Base-by-base conservation (phyloP, 352 stramenopile species). In the Globisporangium orthogonon region DNA sequence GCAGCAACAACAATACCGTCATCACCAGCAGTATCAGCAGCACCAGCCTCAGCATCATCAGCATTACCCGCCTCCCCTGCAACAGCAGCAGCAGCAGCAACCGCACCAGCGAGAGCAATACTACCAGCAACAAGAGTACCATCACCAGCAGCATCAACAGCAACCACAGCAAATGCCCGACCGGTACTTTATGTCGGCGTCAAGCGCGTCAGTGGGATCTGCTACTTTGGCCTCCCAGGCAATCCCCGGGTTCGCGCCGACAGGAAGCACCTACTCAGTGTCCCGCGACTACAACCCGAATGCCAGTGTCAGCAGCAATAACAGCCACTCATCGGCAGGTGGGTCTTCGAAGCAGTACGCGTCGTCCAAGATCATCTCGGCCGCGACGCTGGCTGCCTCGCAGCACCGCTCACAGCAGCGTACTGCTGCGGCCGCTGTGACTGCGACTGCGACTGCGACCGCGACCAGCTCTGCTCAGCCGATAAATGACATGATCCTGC, bases 401-500 rank as follows among this genome's bases (percentile, higher is more conserved):
- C 35, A 46, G 9, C 45, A 62, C 45, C 30, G 41, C 41, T 47
- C 41, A 14, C 41, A 54, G 35, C 33, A 45, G 49, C 49, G 18
- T 14, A 14, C 41, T 28, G 7, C 41, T 0, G 41, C 41, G 18
- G 28, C 40, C 49, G 15, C 33, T 30, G 15, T 47, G 47, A 3
- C 33, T 51, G 47, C 23, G 31, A 29, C 35, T 51, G 39, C 55
- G 47, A 3, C 33, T 51, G 47, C 23, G 31, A 29, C 35, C 44
- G 39, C 50, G 17, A 46, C 14, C n/a, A 17, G 41, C 15, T 9
- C 41, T 11, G 15, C 41, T 3, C 15, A 4, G 5, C 41, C 41
- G 14, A 18, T 28, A 15, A 64, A 61, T 58, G 65, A 71, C 49
- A 71, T 71, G 65, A 71, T 78, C 41, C 52, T 71, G 47, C 59